A percentile compares a stretch with the other conserved stretches of the same genome.
Evolutionary conservation across 257 asterid species (phyloP).

Genomic region (Marsdenia floribunda): DNA sequence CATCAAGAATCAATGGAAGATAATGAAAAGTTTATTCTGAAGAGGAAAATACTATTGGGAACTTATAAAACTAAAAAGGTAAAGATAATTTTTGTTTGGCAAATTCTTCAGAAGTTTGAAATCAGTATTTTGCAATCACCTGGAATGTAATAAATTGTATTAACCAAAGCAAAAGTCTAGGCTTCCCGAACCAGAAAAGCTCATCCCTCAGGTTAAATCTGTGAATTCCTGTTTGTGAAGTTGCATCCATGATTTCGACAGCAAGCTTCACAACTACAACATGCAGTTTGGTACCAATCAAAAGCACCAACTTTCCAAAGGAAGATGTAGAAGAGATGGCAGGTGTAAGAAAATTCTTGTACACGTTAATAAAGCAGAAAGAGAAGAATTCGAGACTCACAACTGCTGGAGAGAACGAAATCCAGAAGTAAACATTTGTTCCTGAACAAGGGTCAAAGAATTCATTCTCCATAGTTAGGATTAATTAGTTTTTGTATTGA

Average conservation of each 20-base stretch:
- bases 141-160: slow-evolving; percentile 86
- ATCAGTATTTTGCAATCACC: slow-evolving; percentile 29
- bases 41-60: neutral
- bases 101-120: neutral
- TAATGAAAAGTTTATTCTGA: neutral
- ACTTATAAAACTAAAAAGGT: neutral
- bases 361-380: neutral
- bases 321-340: slow-evolving; percentile 13
- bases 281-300: slow-evolving; percentile 86
- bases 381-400: slow-evolving; percentile 38
- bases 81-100: neutral
- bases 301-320: slow-evolving; percentile 59
- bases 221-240: slow-evolving; percentile 49
- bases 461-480: neutral
- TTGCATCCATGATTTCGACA: slow-evolving; percentile 64
- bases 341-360: slow-evolving; percentile 6
- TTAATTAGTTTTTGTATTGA: slow-evolving; percentile 12
- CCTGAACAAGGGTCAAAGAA: slow-evolving; percentile 39
- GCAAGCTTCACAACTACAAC: slow-evolving; percentile 79
- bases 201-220: slow-evolving; percentile 79
- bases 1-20: slow-evolving; percentile 10
- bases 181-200: slow-evolving; percentile 94
- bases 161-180: slow-evolving; percentile 65
- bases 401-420: slow-evolving; percentile 68
- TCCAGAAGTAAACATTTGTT: slow-evolving; percentile 89